A percentile compares a stretch with the other conserved stretches of the same genome.
Conservation (phyloP, 1,139 yeast species). For the Hansenula sp. region DNA sequence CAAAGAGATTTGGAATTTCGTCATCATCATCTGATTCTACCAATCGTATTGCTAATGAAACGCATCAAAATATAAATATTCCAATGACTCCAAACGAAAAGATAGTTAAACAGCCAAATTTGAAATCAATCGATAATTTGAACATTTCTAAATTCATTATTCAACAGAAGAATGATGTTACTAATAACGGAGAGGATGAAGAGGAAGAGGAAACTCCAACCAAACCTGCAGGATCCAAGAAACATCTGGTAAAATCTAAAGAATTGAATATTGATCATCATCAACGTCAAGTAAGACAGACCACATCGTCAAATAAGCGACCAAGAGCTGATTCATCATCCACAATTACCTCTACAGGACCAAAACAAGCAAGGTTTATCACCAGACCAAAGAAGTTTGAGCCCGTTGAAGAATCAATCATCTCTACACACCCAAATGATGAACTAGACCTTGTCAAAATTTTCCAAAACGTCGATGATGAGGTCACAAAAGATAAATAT, state of each 20-base stretch:
- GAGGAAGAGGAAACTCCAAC: constrained; percentile 1
- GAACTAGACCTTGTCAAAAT: constrained; percentile 5
- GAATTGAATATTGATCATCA: background rate
- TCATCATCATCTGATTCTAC: background rate
- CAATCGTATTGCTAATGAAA: background rate
- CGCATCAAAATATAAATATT: background rate
- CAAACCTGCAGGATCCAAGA: background rate
- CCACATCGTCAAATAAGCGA: background rate
- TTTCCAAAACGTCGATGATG: constrained; percentile 15
- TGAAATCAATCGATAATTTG: constrained; percentile 1
- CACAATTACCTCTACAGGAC: background rate
- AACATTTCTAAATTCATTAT: background rate
- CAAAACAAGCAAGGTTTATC: constrained; percentile 1
- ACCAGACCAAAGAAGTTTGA: constrained; percentile 9
- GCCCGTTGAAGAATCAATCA: constrained; percentile 4
- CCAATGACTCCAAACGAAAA: background rate
- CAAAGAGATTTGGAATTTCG: background rate
- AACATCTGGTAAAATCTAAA: background rate
- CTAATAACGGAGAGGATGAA: background rate
- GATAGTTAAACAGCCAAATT: background rate
- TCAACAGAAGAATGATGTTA: background rate
- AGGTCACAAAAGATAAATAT: constrained; percentile 18
- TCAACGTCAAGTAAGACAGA: background rate
- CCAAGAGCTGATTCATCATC: background rate
- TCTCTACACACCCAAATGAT: constrained; percentile 5